These are phyloP conservation scores for Boletus sensibilis DNA, from an alignment of 768 basidiomycete species.

Conservation along the genomic window DNA sequence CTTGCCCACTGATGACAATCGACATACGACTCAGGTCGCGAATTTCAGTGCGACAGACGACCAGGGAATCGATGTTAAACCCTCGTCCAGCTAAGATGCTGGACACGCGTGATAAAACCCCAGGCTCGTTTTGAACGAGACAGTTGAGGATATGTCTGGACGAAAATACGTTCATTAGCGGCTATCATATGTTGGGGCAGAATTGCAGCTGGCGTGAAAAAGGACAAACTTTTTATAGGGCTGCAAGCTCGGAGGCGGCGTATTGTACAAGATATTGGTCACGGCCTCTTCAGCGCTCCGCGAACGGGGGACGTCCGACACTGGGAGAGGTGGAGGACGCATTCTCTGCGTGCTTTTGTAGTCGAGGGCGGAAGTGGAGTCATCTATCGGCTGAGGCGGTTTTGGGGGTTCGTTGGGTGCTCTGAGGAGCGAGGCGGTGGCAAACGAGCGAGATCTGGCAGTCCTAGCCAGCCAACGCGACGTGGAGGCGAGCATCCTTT, in stretches of 20 bases:
- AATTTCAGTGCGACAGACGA: conserved; percentile 97
- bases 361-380: conserved; percentile 92
- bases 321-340: conserved; percentile 81
- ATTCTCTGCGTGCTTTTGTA: conserved; percentile 75
- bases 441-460: conserved; percentile 23
- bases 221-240: conserved; percentile 80
- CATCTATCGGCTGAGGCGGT: conserved; percentile 80
- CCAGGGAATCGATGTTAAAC: conserved; percentile 98
- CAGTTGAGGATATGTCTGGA: conserved; percentile 92
- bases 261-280: conserved; percentile 96
- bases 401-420: conserved; percentile 47
- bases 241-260: conserved; percentile 85
- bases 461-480: conserved; percentile 22
- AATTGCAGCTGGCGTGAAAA: not conserved
- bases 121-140: conserved; percentile 98
- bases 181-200: not conserved
- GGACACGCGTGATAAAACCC: conserved; percentile 96
- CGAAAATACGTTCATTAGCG: conserved; percentile 4
- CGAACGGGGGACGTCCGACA: conserved; percentile 78
- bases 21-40: conserved; percentile 97
- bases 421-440: conserved; percentile 16
- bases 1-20: conserved; percentile 94
- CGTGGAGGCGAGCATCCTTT: conserved; percentile 11
- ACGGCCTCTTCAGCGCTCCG: conserved; percentile 94
- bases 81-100: conserved; percentile 96